These are phyloP conservation scores for Aspergillus mulundensis DNA, from an alignment of 495 filamentous ascomycete genomes.

Conservation along the genomic window DNA sequence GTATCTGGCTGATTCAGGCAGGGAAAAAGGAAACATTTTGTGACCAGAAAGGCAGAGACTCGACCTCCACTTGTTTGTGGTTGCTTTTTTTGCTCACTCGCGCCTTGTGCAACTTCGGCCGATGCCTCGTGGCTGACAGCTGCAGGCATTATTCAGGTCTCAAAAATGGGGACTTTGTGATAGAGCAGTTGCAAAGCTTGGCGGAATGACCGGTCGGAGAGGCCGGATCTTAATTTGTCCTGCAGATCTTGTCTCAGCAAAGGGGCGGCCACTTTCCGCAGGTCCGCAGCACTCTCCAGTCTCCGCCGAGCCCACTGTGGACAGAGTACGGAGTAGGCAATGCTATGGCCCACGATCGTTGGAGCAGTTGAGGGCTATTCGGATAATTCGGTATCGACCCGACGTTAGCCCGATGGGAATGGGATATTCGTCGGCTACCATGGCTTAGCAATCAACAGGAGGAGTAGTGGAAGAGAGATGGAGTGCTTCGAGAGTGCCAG, in stretches of 20 bases:
- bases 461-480: not conserved
- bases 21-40: not conserved
- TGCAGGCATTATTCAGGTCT: constrained; percentile 7
- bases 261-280: not conserved
- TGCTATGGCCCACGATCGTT: not conserved
- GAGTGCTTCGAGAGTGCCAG: constrained; percentile 1
- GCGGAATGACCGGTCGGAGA: not conserved
- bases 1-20: not conserved
- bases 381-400: not conserved
- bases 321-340: not conserved
- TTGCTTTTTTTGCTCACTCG: not conserved
- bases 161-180: not conserved
- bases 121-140: constrained; percentile 8
- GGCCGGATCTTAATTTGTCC: not conserved
- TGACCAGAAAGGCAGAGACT: too few relatives aligned
- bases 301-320: not conserved
- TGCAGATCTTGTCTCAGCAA: not conserved
- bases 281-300: not conserved
- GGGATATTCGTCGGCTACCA: not conserved
- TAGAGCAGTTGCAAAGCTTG: not conserved
- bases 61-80: not conserved
- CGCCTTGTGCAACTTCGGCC: not conserved
- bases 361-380: not conserved
- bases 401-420: not conserved
- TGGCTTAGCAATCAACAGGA: not conserved